Conservation (phyloP, 192 early-diverging fungal species). For the Linderina pennispora region DNA sequence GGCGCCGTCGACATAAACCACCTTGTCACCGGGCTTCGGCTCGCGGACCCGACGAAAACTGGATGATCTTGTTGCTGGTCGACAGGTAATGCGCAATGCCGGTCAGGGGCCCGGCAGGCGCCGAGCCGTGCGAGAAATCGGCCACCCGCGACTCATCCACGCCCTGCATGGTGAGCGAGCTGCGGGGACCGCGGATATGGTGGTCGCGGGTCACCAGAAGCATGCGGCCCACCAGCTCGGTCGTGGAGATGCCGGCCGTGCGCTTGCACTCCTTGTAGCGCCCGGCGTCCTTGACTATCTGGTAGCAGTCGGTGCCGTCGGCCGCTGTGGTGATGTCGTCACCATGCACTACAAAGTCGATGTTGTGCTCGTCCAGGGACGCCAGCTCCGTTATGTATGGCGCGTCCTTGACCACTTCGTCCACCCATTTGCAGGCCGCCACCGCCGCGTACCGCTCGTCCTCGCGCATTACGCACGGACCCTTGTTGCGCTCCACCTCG, state of each 20-base stretch:
- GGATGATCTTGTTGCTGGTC: conserved; percentile 78
- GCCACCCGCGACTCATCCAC: conserved; percentile 33
- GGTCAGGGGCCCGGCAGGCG: conserved; percentile 38
- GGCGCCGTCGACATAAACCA: conserved; percentile 93
- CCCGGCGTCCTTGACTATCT: conserved; percentile 90
- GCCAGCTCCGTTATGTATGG: conserved; percentile 90
- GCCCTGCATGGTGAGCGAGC: conserved; percentile 52
- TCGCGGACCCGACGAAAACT: conserved; percentile 83
- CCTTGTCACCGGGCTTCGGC: conserved; percentile 67
- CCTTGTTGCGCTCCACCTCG: conserved; percentile 90
- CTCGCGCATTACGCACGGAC: conserved; percentile 95
- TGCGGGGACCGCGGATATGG: conserved; percentile 58
- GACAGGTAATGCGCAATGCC: conserved; percentile 84
- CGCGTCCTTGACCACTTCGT: conserved; percentile 86
- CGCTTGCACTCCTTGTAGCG: conserved; percentile 95
- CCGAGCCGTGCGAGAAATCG: conserved; percentile 37
- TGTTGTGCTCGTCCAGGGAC: conserved; percentile 75
- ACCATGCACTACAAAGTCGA: conserved; percentile 95
- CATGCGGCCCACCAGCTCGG: conserved; percentile 95
- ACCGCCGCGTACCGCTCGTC: conserved; percentile 94
- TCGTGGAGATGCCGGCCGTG: conserved; percentile 94
- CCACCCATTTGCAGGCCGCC: conserved; percentile 95
- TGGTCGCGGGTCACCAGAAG: conserved; percentile 86
- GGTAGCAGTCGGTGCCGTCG: conserved; percentile 96
- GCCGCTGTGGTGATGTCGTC: conserved; percentile 96